These are phyloP conservation scores for Lachnellula subtilissima DNA, from an alignment of 2,329 filamentous ascomycete genomes.

Conservation along the genomic window DNA sequence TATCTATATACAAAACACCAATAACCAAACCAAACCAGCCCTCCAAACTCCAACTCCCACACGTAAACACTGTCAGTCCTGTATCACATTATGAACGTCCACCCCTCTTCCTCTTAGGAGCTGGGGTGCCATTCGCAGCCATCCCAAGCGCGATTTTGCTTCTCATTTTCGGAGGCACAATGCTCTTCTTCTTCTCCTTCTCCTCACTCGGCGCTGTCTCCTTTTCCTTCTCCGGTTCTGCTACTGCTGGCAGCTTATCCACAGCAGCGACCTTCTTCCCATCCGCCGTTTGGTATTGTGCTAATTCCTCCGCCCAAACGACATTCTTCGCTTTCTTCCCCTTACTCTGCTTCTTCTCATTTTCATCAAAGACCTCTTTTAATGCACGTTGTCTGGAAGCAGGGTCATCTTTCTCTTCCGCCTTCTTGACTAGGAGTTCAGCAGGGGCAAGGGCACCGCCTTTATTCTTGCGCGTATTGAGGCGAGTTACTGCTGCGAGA, in stretches of 20 bases:
- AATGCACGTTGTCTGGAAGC: constrained; percentile 33
- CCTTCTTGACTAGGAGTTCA: constrained; percentile 30
- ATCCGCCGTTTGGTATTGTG: constrained; percentile 25
- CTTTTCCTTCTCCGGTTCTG: constrained; percentile 5
- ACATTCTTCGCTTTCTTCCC: constrained; percentile 27
- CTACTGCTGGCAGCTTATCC: constrained; percentile 20
- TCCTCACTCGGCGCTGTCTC: neutral
- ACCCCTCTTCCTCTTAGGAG: constrained; percentile 26
- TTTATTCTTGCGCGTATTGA: constrained; percentile 45
- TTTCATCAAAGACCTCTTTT: constrained; percentile 32
- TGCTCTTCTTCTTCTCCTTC: constrained; percentile 22
- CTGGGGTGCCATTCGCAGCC: constrained; percentile 30
- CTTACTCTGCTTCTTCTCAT: constrained; percentile 25
- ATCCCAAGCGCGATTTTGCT: constrained; percentile 28
- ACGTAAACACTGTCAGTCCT: neutral
- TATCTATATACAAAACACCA: too few relatives aligned
- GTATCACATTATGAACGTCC: constrained; percentile 2
- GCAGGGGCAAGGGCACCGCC: constrained; percentile 33
- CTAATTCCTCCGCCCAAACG: constrained; percentile 30
- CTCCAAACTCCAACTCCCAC: neutral
- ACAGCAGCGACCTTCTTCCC: constrained; percentile 16
- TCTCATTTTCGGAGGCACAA: constrained; percentile 24
- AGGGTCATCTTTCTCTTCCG: constrained; percentile 37
- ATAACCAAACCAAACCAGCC: neutral
- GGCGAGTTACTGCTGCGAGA: constrained; percentile 37